Base-by-base conservation (phyloP, 805 yeast species). In the Cyberlindnera petersonii region DNA sequence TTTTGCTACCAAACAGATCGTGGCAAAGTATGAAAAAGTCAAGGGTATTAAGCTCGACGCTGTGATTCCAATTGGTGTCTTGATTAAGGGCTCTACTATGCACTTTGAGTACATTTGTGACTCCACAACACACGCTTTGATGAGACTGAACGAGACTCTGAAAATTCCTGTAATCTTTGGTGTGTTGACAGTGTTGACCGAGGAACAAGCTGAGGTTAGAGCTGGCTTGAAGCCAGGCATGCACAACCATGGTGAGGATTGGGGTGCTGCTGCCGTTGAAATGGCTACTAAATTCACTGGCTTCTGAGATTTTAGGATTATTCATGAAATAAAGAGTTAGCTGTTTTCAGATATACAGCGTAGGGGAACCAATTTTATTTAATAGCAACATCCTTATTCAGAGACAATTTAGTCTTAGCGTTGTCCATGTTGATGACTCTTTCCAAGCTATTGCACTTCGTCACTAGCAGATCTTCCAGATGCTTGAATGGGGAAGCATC, bases 201-300 rank as follows among this genome's bases (percentile, higher is more conserved):
- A 88, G 51, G 89, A 84, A 55, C 98, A 93, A 68, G 98, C 98
- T 11, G 75, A 82, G 50, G 79, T 80, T 16, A 81, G 98, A 65
- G 95, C 98, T 10, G 98, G 98, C 19, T 67, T 91, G 46, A 87
- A 83, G 42, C 79, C 79, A 51, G 66, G 60, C 9, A 75, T 80
- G 79, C 98, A 93, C 64, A 91, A 91, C 69, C 98, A 93, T 58
- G 98, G 98, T 48, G 86, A 76, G 57, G 98, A 93, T 63, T 91
- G 98, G 98, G 98, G 95, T 51, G 89, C 94, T 24, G 96, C 97
- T 39, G 98, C 98, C 13, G 96, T 93, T 20, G 98, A 91, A 68
- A 91, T 93, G 98, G 82, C 76, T 4, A 35, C 57, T 13, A 77
- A 77, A 50, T 75, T 35, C 26, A 24, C 23, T n/a, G 29, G 23